Conservation (phyloP, 768 basidiomycete genomes). For the Pisolithus marmoratus region DNA sequence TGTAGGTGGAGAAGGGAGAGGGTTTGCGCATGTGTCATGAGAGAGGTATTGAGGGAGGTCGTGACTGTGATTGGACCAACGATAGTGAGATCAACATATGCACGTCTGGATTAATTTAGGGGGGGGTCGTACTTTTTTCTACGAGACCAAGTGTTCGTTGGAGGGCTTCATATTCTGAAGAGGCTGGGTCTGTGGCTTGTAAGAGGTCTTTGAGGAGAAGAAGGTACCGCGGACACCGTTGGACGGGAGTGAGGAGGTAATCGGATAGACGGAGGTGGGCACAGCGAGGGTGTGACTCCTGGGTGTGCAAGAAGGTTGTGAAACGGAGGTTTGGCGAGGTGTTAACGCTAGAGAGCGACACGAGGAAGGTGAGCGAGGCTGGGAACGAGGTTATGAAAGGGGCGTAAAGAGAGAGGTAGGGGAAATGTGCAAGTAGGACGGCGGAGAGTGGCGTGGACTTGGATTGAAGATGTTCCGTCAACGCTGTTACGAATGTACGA, state of each 20-base stretch:
- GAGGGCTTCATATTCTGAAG: conserved; percentile 62
- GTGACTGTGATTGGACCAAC: conserved; percentile 49
- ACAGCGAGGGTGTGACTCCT: conserved; percentile 66
- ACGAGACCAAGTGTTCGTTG: conserved; percentile 58
- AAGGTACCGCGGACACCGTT: conserved; percentile 83
- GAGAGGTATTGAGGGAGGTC: conserved; percentile 67
- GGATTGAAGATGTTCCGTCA: conserved; percentile 38
- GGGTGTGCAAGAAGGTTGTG: conserved; percentile 53
- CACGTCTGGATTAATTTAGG: not conserved
- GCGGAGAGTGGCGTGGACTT: conserved; percentile 45
- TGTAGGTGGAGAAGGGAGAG: conserved; percentile 75
- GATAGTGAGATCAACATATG: not conserved
- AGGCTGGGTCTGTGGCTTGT: conserved; percentile 53
- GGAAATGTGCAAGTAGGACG: conserved; percentile 74
- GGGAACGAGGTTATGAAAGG: conserved; percentile 82
- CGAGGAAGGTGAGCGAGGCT: conserved; percentile 52
- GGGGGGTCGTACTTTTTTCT: conserved; percentile 55
- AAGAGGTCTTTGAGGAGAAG: conserved; percentile 80
- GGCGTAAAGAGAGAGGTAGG: conserved; percentile 82
- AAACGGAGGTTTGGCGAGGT: conserved; percentile 40
- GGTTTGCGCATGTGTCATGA: conserved; percentile 73
- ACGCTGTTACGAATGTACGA: conserved; percentile 61
- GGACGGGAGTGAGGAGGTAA: conserved; percentile 83
- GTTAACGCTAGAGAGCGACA: conserved; percentile 44
- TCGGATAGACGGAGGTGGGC: conserved; percentile 73